Percentiles rank a stretch among this genome's conserved stretches.
These are phyloP conservation scores for Apiotrichum sp. DNA, from an alignment of 1,284 basidiomycete genomes.

Conservation along the genomic window DNA sequence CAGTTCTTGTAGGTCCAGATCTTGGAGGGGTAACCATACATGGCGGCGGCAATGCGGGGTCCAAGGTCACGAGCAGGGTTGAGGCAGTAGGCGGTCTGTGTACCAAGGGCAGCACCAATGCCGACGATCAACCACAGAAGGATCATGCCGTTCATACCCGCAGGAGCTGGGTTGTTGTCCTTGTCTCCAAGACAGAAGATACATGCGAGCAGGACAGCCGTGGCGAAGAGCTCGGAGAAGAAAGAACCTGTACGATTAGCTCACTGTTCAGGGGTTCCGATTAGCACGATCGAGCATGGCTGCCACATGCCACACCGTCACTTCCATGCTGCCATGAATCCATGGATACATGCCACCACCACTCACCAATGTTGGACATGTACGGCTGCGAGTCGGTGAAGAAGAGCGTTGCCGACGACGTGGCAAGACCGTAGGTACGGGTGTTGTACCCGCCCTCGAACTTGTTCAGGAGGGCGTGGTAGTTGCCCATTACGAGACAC, in stretches of 20 bases:
- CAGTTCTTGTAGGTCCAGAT: slow-evolving; percentile 25
- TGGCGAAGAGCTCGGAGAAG: slow-evolving; percentile 11
- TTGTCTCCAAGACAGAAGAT: slow-evolving; percentile 6
- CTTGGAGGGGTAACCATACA: slow-evolving; percentile 23
- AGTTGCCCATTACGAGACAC: slow-evolving; percentile 26
- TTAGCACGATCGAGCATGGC: too few species aligned
- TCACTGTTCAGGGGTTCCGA: neutral
- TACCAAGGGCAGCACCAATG: slow-evolving; percentile 13
- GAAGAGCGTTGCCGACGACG: slow-evolving; percentile 10
- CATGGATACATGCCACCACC: too few species aligned
- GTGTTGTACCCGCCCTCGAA: slow-evolving; percentile 11
- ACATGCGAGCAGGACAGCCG: slow-evolving; percentile 9
- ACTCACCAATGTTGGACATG: slow-evolving; percentile 8
- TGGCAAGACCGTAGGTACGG: slow-evolving; percentile 7
- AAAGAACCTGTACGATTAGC: neutral
- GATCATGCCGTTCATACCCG: slow-evolving; percentile 9
- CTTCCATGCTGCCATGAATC: too few species aligned
- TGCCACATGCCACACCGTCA: too few species aligned
- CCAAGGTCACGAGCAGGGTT: slow-evolving; percentile 38
- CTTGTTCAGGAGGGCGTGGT: slow-evolving; percentile 9
- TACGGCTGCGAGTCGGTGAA: slow-evolving; percentile 8
- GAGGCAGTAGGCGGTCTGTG: slow-evolving; percentile 19
- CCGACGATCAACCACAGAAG: slow-evolving; percentile 11
- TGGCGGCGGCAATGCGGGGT: slow-evolving; percentile 27
- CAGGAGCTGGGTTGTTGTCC: slow-evolving; percentile 10